Conservation (phyloP, 2,329 filamentous ascomycete species). For the Aureobasidium sp. region DNA sequence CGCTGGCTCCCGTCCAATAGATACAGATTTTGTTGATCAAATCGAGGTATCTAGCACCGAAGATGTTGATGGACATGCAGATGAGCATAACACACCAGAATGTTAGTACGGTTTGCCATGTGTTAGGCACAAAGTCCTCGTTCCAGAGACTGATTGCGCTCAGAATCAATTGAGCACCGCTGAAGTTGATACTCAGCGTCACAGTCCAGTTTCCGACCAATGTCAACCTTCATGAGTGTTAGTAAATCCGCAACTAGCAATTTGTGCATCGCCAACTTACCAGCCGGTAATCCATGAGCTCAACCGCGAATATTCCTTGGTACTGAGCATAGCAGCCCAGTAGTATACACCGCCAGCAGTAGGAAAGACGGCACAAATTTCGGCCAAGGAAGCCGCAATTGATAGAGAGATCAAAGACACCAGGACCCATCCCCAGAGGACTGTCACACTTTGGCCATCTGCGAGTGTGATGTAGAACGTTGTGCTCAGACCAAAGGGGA, state of each 20-base stretch:
- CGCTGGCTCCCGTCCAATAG: conserved; percentile 61
- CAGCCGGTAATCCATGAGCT: conserved; percentile 63
- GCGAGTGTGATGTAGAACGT: conserved; percentile 62
- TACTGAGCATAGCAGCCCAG: conserved; percentile 60
- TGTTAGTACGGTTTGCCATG: conserved; percentile 63
- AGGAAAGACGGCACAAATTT: conserved; percentile 63
- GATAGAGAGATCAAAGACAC: conserved; percentile 56
- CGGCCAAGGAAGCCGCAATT: conserved; percentile 60
- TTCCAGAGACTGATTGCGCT: conserved; percentile 62
- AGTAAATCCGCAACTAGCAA: too few relatives aligned
- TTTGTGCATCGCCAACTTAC: not conserved
- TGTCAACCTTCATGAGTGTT: conserved; percentile 46
- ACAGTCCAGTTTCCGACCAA: conserved; percentile 69
- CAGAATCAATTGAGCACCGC: conserved; percentile 62
- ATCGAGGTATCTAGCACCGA: conserved; percentile 55
- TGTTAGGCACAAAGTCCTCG: conserved; percentile 60
- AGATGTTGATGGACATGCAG: conserved; percentile 59
- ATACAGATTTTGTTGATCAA: conserved; percentile 68
- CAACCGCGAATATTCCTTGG: conserved; percentile 58
- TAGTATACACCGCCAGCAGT: conserved; percentile 66
- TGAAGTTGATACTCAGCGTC: conserved; percentile 59
- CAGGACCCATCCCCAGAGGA: conserved; percentile 64
- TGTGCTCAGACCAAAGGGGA: conserved; percentile 60
- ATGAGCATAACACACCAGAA: conserved; percentile 66
- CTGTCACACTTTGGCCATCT: conserved; percentile 61